Evolutionary conservation across 2,329 filamentous ascomycete species (phyloP).

Genomic region (Cercospora brassicicola): DNA sequence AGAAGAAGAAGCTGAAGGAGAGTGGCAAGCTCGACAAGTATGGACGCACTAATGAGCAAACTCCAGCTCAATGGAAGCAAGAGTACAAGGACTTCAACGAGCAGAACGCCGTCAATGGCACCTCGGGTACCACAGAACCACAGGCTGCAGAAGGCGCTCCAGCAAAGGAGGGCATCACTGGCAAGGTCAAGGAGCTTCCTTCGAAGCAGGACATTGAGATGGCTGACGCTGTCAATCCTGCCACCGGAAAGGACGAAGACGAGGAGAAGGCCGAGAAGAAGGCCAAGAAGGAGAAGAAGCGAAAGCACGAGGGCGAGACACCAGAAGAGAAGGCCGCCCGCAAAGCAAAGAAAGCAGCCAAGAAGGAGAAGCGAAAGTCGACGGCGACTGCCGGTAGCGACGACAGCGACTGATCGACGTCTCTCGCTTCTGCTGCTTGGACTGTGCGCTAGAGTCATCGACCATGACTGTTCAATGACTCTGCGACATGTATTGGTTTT

Average conservation of each 20-base stretch:
- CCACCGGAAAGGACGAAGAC: constrained; percentile 34
- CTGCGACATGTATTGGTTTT: constrained; percentile 7
- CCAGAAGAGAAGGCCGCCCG: constrained; percentile 51
- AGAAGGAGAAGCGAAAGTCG: constrained; percentile 61
- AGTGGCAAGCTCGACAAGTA: constrained; percentile 98
- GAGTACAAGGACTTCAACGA: constrained; percentile 89
- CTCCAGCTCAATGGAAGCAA: constrained; percentile 86
- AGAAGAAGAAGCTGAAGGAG: constrained; percentile 99
- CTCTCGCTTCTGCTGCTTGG: background rate
- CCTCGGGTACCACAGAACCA: constrained; percentile 28
- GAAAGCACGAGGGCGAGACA: constrained; percentile 49
- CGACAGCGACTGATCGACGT: constrained; percentile 27
- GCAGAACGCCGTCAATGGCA: constrained; percentile 34
- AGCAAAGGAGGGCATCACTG: constrained; percentile 39
- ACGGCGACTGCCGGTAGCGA: constrained; percentile 34
- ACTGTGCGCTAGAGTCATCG: background rate
- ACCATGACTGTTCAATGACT: background rate
- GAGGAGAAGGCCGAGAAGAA: constrained; percentile 34
- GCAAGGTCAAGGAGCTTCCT: constrained; percentile 43
- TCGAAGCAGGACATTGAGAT: constrained; percentile 44
- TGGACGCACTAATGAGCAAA: constrained; percentile 86
- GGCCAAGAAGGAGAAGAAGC: constrained; percentile 47
- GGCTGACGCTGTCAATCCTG: constrained; percentile 37
- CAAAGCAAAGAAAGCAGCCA: constrained; percentile 73
- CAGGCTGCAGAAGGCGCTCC: constrained; percentile 39